Evolutionary conservation across 2,329 filamentous ascomycete species (phyloP).

Genomic region (Fusarium xylarioides): DNA sequence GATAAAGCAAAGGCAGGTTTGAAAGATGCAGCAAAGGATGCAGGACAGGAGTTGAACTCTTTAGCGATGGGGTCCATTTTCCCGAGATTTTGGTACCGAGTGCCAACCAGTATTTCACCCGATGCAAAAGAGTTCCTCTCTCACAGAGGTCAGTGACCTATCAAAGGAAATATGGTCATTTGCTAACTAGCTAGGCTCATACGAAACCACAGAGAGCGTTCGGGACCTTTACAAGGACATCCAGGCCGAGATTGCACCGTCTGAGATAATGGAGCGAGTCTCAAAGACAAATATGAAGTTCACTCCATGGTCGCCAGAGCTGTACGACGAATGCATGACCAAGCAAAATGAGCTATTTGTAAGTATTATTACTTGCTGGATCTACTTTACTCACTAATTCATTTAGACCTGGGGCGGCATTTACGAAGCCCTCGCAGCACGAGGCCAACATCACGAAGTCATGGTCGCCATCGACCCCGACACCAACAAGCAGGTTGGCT

Average conservation of each 20-base stretch:
- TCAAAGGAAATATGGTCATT: rapidly evolving
- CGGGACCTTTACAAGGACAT: constrained; percentile 20
- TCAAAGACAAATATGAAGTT: constrained; percentile 31
- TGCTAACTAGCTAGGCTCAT: rapidly evolving
- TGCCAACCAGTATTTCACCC: constrained; percentile 2
- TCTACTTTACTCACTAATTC: background rate
- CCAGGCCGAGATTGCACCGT: background rate
- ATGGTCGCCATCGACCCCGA: constrained; percentile 39
- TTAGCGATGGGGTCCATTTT: constrained; percentile 30
- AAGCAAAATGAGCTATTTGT: constrained; percentile 37
- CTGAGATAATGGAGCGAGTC: constrained; percentile 28
- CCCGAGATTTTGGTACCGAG: constrained; percentile 38
- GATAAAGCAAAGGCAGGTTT: constrained; percentile 4
- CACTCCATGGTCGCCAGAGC: constrained; percentile 33
- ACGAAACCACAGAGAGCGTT: background rate
- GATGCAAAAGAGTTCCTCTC: constrained; percentile 33
- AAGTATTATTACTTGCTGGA: background rate
- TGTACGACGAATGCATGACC: constrained; percentile 38
- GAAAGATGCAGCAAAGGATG: background rate
- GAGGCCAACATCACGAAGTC: constrained; percentile 27
- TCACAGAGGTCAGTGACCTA: background rate
- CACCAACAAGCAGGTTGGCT: constrained; percentile 38
- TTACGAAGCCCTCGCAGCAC: constrained; percentile 27
- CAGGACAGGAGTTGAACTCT: constrained; percentile 2
- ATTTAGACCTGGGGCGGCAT: constrained; percentile 23